phyloP scores from a whole-genome alignment of 805 yeast species.

The Cyberlindnera galapagoensis region DNA sequence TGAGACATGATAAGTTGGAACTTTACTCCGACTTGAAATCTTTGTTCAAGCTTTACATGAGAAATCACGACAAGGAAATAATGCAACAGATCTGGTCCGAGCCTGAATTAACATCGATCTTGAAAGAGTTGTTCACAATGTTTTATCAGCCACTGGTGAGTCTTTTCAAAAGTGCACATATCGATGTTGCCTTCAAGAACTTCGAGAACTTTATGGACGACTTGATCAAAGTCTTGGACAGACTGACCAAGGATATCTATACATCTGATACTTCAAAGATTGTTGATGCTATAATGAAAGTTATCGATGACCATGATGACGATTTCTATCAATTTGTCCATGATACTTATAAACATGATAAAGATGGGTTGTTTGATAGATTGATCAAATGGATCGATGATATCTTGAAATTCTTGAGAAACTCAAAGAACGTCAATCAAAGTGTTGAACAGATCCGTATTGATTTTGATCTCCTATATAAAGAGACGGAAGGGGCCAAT shows the following conservation, averaged over 20 bases:
- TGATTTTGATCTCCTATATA: conserved; percentile 35
- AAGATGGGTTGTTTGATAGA: conserved; percentile 61
- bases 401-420: conserved; percentile 55
- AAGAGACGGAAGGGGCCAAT: conserved; percentile 19
- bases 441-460: conserved; percentile 31
- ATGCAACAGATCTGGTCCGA: conserved; percentile 80
- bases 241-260: conserved; percentile 41
- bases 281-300: conserved; percentile 56
- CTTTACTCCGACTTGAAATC: conserved; percentile 51
- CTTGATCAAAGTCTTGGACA: conserved; percentile 49
- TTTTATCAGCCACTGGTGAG: conserved; percentile 70
- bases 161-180: conserved; percentile 59
- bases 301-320: conserved; percentile 68
- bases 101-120: conserved; percentile 67
- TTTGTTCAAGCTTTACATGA: conserved; percentile 53
- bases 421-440: conserved; percentile 40
- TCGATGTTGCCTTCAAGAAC: conserved; percentile 58
- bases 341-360: conserved; percentile 74
- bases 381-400: conserved; percentile 69
- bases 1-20: conserved; percentile 19
- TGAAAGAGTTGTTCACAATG: conserved; percentile 66
- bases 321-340: conserved; percentile 71
- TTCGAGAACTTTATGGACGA: conserved; percentile 64
- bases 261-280: conserved; percentile 51
- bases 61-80: conserved; percentile 70